Base-by-base conservation (phyloP, 2,329 filamentous ascomycete species). In the Aspergillus novofumigatus region DNA sequence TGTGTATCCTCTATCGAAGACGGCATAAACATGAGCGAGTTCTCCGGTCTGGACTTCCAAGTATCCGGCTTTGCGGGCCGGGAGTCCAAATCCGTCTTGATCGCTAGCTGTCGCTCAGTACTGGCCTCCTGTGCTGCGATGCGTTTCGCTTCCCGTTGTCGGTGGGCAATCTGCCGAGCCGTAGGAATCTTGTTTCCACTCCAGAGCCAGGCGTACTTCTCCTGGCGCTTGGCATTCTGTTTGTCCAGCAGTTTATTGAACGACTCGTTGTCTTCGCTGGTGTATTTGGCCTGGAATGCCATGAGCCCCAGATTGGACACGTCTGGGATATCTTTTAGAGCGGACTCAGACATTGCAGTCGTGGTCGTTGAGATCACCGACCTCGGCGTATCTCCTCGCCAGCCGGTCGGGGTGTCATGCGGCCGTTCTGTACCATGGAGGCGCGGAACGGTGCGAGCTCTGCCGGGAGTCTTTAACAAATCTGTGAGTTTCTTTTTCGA, bases 191-290 rank as follows among this genome's bases (percentile, higher is more conserved):
- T 93, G 76, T 97, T 97, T 28, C 87, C 90, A 9, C 86, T 83
- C 86, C 92, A 96, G 49, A 97, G 80, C 89, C 93, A 97, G 1
- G 86, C 86, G 69, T 96, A 90, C 67, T 93, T 96, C 67, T 92
- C 88, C 0, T 89, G 87, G 52, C 83, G 85, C 72, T 92, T 93
- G 59, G 87, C 82, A 69, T 97, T 99, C 69, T 97, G 91, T 67
- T 87, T 90, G 76, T 99, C 94, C 28, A 97, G 79, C 1, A 99
- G 81, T 65, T 88, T 89, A 74, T 96, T 96, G 78, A 99, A 97
- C 65, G 90, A 95, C 71, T 97, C 94, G 69, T 97, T 97, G 72
- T 99, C 94, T 74, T 99, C 94, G 68, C 91, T 96, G 1, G 93
- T 99, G 76, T 97, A 97, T 64, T 90, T 93, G 3, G 89, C 83